These are phyloP conservation scores for Phytophthora sojae DNA, from an alignment of 352 stramenopile genomes.

Conservation along the genomic window DNA sequence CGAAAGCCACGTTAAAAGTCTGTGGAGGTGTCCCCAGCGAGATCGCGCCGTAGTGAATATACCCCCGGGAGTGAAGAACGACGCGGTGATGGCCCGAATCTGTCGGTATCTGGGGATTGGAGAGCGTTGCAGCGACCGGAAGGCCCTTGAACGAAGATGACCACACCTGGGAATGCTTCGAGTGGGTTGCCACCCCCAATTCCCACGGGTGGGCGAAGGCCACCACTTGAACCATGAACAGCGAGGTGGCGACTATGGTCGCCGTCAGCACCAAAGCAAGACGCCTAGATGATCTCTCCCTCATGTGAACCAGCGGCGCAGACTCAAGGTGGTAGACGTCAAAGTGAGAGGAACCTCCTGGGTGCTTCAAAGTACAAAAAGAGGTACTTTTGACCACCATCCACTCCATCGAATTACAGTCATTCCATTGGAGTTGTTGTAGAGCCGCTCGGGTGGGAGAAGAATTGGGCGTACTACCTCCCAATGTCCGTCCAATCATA, in stretches of 20 bases:
- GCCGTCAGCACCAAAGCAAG: neutral
- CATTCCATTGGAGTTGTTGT: neutral
- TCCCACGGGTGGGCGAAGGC: neutral
- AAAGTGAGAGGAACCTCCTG: neutral
- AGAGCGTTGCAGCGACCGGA: too few relatives aligned
- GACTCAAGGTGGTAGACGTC: neutral
- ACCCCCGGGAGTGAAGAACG: too few relatives aligned
- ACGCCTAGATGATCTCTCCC: neutral
- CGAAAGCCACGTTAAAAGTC: too few relatives aligned
- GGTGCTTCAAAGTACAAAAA: neutral
- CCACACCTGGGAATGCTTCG: too few relatives aligned
- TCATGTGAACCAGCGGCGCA: neutral
- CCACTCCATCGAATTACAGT: too few relatives aligned
- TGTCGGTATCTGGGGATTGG: too few relatives aligned
- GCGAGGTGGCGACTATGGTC: neutral
- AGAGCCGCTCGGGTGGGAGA: neutral
- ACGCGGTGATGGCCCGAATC: too few relatives aligned
- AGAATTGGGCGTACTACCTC: neutral
- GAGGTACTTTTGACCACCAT: too few relatives aligned
- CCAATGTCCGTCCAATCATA: slow-evolving; percentile 8
- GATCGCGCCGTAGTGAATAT: too few relatives aligned
- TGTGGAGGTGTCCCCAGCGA: too few relatives aligned
- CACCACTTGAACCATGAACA: neutral
- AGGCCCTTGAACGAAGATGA: too few relatives aligned
- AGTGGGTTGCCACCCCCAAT: neutral